Base-by-base conservation (phyloP, 2,329 filamentous ascomycete species). In the Colletotrichum somersetense region DNA sequence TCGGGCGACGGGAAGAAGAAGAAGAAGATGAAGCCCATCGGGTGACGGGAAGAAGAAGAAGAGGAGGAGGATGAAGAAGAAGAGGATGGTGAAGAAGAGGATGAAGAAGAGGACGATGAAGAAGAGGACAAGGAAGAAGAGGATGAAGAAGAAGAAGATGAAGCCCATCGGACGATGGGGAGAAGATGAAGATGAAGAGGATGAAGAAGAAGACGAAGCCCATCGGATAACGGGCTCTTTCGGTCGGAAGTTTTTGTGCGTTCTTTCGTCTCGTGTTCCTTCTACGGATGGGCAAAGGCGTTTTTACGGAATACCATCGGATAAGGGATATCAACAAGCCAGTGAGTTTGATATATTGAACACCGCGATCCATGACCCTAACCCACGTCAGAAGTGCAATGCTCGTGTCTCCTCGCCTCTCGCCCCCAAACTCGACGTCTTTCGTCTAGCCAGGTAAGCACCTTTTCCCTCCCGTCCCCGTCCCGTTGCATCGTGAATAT, bases 11-110 rank as follows among this genome's bases (percentile, higher is more conserved):
- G 80, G 20, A 78, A 80, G 75, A 83, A 82, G 52, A 88, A 88
- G 82, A 91, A 91, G 83, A 93, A 94, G 85, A 83, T 89, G 65
- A 91, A 91, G 85, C 87, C 88, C 1, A 89, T 91, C 69, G 89
- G 88, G 42, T 90, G 78, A 84, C 26, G 26, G 26, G 26, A 26
- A 26, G 26, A 26, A 26, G 26, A 81, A 80, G 20, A 78, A n/a
- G n/a, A n/a, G n/a, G n/a, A n/a, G n/a, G n/a, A 80, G 75, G 83
- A 82, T n/a, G 52, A 88, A 88, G 82, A 91, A 91, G 83, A 93
- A 94, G 85, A 83, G n/a, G n/a, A n/a, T n/a, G n/a, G n/a, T n/a
- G n/a, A n/a, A n/a, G n/a, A n/a, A n/a, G n/a, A 80, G 75, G 83
- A 82, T n/a, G 52, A 88, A 88, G 82, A 91, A 91, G 83, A 93